Percentiles rank a stretch among this genome's conserved stretches.
Conservation (phyloP, 176 grass and related monocot genomes). For the Canna indica region DNA sequence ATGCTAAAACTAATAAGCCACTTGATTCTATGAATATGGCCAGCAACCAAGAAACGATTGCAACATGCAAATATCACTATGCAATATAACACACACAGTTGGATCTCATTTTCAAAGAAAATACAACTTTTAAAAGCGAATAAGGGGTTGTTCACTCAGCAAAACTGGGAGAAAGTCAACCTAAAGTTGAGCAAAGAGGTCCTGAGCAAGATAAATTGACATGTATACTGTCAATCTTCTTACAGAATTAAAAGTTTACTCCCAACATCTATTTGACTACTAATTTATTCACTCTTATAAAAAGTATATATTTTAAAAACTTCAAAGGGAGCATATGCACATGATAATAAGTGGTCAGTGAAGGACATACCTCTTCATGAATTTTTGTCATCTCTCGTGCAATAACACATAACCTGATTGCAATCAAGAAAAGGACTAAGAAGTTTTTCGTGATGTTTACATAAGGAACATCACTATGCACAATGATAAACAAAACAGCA, state of each 20-base stretch:
- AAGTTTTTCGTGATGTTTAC: not conserved
- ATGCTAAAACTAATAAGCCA: too few relatives aligned
- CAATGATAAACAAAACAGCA: not conserved
- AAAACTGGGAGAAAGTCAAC: not conserved
- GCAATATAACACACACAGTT: not conserved
- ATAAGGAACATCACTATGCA: not conserved
- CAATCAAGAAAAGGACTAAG: not conserved
- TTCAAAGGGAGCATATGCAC: too few relatives aligned
- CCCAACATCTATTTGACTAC: not conserved
- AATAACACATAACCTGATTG: slow-evolving; percentile 76
- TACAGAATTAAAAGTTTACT: not conserved
- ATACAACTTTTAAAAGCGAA: not conserved
- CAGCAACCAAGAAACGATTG: not conserved
- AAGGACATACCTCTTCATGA: slow-evolving; percentile 91
- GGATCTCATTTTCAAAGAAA: not conserved
- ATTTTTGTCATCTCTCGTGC: slow-evolving; percentile 98
- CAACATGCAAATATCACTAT: not conserved
- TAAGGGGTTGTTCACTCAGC: not conserved
- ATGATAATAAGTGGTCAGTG: not conserved
- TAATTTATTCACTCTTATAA: not conserved
- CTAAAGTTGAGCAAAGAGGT: not conserved
- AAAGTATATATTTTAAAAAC: too few relatives aligned
- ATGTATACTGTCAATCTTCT: not conserved
- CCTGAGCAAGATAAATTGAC: not conserved
- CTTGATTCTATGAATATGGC: too few relatives aligned